Base-by-base conservation (phyloP, 257 asterid species). In the Leonotis leonurus region DNA sequence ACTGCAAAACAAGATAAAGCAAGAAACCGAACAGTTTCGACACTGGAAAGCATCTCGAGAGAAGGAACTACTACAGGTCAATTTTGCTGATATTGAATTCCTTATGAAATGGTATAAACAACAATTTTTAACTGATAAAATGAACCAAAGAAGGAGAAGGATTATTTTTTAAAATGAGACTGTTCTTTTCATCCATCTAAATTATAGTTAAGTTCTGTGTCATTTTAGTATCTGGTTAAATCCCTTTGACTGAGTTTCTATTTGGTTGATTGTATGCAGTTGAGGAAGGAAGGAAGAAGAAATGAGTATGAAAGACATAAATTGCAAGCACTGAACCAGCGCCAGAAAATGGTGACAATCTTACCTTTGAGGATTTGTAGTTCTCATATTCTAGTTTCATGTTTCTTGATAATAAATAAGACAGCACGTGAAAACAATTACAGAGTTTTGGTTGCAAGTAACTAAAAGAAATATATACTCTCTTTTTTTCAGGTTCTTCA, bases 31-130 rank as follows among this genome's bases (percentile, higher is more conserved):
- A 72, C 97, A 93, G 66, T 93, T 93, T 71, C 87, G 99, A 40
- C 97, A 82, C 48, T 93, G 99, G 99, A 93, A 89, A 75, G 97
- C 96, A 60, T 93, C 94, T 44, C 81, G 97, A 48, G 99, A 93
- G 75, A 93, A 93, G 78, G 99, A 93, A 73, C 70, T 93, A 60
- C 70, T 93, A 66, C 97, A 93, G 97, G 97, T 87, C 67, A 7
- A 44, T 56, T 67, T 71, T 59, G 25, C 51, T 52, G 54, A 68
- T 36, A 26, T 50, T 16, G 13, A 5, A 57, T 33, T 55, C 41
- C 32, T 44, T 25, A 12, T 16, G 30, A 27, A 55, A 3, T 44
- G 40, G 4, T 51, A 46, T 35, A 14, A 48, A 29, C 22, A 6
- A 30, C 8, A n/a, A n/a, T n/a, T n/a, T n/a, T n/a, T n/a, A n/a